Conservation (phyloP, 495 filamentous ascomycete genomes). For the Penicillium cataractarum region DNA sequence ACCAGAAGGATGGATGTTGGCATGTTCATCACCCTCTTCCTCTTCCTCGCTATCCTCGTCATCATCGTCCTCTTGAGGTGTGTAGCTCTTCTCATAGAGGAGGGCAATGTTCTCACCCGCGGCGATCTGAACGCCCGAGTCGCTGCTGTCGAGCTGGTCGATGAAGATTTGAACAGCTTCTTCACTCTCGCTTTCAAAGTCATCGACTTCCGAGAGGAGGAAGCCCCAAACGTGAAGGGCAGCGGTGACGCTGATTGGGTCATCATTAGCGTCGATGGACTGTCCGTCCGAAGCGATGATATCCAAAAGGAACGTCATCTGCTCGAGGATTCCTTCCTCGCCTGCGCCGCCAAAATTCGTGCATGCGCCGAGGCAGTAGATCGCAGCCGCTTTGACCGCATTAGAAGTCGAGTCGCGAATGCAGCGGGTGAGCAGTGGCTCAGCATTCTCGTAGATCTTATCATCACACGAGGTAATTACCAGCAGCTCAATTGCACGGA, state of each 20-base stretch:
- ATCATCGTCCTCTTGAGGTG: constrained; percentile 62
- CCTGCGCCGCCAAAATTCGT: constrained; percentile 81
- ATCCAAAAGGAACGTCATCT: constrained; percentile 83
- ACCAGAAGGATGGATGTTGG: constrained; percentile 50
- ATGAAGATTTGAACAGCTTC: constrained; percentile 82
- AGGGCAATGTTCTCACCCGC: constrained; percentile 91
- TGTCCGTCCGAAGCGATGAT: constrained; percentile 85
- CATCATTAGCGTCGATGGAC: constrained; percentile 73
- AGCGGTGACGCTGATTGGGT: constrained; percentile 74
- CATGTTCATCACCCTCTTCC: constrained; percentile 52
- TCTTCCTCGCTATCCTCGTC: constrained; percentile 59
- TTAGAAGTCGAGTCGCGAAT: constrained; percentile 71
- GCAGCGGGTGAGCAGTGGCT: constrained; percentile 64
- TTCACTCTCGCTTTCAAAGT: constrained; percentile 74
- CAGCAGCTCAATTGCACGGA: constrained; percentile 76
- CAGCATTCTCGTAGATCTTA: constrained; percentile 66
- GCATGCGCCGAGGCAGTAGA: constrained; percentile 73
- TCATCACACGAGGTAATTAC: constrained; percentile 74
- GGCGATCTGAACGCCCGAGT: constrained; percentile 77
- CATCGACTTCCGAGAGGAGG: constrained; percentile 79
- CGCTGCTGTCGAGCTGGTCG: constrained; percentile 82
- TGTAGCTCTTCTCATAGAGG: constrained; percentile 82
- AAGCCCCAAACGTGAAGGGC: constrained; percentile 90
- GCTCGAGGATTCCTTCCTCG: constrained; percentile 67
- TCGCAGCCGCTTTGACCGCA: constrained; percentile 69